Conservation (phyloP, 1,139 yeast species). For the Yamadazyma trypodendri region DNA sequence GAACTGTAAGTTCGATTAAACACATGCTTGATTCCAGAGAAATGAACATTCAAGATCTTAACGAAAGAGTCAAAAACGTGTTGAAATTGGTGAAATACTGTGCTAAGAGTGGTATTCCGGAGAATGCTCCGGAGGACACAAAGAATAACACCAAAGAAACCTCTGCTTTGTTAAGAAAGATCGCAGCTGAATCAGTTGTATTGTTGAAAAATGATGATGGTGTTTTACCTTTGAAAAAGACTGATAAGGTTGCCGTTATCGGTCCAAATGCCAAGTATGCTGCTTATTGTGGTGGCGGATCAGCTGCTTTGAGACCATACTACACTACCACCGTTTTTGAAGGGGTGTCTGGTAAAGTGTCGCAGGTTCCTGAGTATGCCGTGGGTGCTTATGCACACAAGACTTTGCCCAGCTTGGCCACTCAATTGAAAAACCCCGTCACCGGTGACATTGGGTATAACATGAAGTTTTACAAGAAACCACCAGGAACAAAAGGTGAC, state of each 20-base stretch:
- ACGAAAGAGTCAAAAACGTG: slow-evolving; percentile 49
- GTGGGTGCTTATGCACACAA: slow-evolving; percentile 24
- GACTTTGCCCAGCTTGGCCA: slow-evolving; percentile 29
- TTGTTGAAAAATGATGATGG: slow-evolving; percentile 50
- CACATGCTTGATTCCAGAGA: slow-evolving; percentile 33
- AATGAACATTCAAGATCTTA: slow-evolving; percentile 27
- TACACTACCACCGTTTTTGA: slow-evolving; percentile 32
- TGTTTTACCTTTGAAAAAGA: slow-evolving; percentile 37
- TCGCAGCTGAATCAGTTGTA: slow-evolving; percentile 53
- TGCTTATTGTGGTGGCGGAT: slow-evolving; percentile 35
- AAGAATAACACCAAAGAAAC: slow-evolving; percentile 45
- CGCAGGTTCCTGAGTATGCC: slow-evolving; percentile 18
- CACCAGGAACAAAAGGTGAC: slow-evolving; percentile 13
- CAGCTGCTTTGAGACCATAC: slow-evolving; percentile 30
- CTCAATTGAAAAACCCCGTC: slow-evolving; percentile 19
- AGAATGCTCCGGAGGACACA: slow-evolving; percentile 27
- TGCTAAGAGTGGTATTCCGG: slow-evolving; percentile 35
- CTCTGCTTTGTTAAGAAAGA: slow-evolving; percentile 36
- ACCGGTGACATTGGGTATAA: slow-evolving; percentile 44
- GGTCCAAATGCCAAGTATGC: slow-evolving; percentile 35
- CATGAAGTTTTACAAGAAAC: slow-evolving; percentile 33
- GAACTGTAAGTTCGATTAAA: slow-evolving; percentile 34
- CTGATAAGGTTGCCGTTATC: slow-evolving; percentile 29
- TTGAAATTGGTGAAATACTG: slow-evolving; percentile 45
- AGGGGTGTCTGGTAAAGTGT: slow-evolving; percentile 23